Conservation (phyloP, 805 yeast species). For the Suhomyces sp. region DNA sequence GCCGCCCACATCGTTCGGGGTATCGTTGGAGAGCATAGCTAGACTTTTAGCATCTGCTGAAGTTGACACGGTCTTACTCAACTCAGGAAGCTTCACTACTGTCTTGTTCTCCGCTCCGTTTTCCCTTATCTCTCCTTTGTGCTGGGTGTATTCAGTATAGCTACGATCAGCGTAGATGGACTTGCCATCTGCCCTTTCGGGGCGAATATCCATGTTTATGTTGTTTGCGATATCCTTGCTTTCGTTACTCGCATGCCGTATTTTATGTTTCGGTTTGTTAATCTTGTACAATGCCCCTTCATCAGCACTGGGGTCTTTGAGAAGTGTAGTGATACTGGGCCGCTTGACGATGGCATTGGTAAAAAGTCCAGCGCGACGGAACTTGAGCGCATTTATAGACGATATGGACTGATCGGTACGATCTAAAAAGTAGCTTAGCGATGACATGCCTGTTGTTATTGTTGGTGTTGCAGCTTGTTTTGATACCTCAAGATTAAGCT, state of each 20-base stretch:
- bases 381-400: conserved; percentile 44
- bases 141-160: conserved; percentile 19
- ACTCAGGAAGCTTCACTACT: conserved; percentile 27
- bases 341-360: conserved; percentile 57
- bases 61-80: not conserved
- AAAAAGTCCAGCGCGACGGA: conserved; percentile 59
- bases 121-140: conserved; percentile 11
- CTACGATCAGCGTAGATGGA: conserved; percentile 30
- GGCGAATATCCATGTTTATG: conserved; percentile 22
- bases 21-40: not conserved
- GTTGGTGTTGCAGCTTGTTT: not conserved
- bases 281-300: conserved; percentile 52
- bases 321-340: conserved; percentile 53
- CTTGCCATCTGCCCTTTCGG: conserved; percentile 52
- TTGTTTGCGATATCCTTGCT: not conserved
- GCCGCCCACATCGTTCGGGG: not conserved
- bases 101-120: conserved; percentile 22
- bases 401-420: conserved; percentile 38
- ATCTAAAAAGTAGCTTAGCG: conserved; percentile 24
- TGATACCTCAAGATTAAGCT: not conserved
- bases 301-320: conserved; percentile 55
- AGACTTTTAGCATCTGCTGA: not conserved
- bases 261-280: conserved; percentile 16
- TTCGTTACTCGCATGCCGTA: not conserved
- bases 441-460: conserved; percentile 12